These are phyloP conservation scores for Psilocybe cyanescens DNA, from an alignment of 768 basidiomycete species.

Conservation along the genomic window DNA sequence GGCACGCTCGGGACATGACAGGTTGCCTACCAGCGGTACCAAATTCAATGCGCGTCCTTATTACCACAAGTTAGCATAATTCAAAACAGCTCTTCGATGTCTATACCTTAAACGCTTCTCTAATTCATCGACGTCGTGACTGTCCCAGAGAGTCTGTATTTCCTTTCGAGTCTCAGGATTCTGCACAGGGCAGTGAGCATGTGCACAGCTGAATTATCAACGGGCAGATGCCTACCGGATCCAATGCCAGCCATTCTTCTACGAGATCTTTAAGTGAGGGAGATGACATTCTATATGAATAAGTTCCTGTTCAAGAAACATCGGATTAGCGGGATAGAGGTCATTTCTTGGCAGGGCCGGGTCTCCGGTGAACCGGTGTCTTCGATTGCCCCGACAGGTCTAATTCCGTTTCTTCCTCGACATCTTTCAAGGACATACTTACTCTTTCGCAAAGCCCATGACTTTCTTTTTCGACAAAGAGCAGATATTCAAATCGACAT, in stretches of 20 bases:
- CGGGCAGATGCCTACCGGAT: slow-evolving; percentile 31
- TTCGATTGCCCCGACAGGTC: background rate
- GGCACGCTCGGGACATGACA: background rate
- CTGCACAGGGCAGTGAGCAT: slow-evolving; percentile 30
- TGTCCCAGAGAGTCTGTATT: slow-evolving; percentile 49
- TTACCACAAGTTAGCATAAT: background rate
- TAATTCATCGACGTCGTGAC: slow-evolving; percentile 48
- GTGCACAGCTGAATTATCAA: background rate
- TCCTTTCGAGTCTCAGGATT: slow-evolving; percentile 54
- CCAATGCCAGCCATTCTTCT: slow-evolving; percentile 41
- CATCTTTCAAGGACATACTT: background rate
- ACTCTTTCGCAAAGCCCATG: slow-evolving; percentile 17
- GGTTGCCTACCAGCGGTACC: slow-evolving; percentile 76
- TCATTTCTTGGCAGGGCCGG: background rate
- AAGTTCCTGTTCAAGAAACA: background rate
- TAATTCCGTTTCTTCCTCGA: background rate
- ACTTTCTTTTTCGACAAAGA: slow-evolving; percentile 32
- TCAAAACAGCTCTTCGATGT: background rate
- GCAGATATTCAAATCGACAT: slow-evolving; percentile 10
- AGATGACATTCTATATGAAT: slow-evolving; percentile 7
- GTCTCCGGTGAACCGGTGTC: slow-evolving; percentile 9
- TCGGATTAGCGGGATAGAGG: background rate
- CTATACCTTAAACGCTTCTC: slow-evolving; percentile 59
- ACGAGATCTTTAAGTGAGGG: slow-evolving; percentile 31
- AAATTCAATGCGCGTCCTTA: slow-evolving; percentile 77